Percentiles rank a stretch among this genome's conserved stretches.
These are phyloP conservation scores for Candida coquimbonensis DNA, from an alignment of 805 yeast species.

Conservation along the genomic window DNA sequence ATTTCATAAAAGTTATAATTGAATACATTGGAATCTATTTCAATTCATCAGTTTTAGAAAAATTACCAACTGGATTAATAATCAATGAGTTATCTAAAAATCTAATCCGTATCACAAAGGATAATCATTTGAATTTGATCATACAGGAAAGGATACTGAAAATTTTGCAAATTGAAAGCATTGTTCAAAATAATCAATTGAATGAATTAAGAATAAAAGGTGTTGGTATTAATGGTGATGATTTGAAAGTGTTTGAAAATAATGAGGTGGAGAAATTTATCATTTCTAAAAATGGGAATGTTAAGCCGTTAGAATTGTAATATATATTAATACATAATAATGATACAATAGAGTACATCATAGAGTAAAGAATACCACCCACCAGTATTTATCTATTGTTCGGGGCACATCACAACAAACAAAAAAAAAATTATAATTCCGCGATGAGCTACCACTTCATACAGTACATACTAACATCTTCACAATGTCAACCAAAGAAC, in stretches of 20 bases:
- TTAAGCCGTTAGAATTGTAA: not conserved
- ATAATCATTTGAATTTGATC: constrained; percentile 47
- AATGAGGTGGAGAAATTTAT: not conserved
- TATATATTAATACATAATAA: not conserved
- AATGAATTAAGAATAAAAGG: constrained; percentile 28
- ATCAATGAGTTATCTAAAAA: constrained; percentile 61
- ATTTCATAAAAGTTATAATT: constrained; percentile 69
- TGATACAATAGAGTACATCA: not conserved
- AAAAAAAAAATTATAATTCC: too few species aligned
- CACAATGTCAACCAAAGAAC: not conserved
- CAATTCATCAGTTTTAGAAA: constrained; percentile 60
- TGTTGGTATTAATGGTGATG: constrained; percentile 6
- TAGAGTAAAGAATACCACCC: too few species aligned
- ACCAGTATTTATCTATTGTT: too few species aligned
- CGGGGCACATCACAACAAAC: not conserved
- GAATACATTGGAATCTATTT: constrained; percentile 58
- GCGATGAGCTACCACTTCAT: too few species aligned
- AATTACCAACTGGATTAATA: constrained; percentile 54
- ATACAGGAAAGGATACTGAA: constrained; percentile 50
- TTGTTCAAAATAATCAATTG: constrained; percentile 26
- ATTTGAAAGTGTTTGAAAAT: not conserved
- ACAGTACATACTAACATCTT: too few species aligned
- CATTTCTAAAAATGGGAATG: not conserved
- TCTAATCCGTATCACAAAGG: constrained; percentile 52
- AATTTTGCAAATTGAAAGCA: constrained; percentile 48